Base-by-base conservation (phyloP, 495 filamentous ascomycete species). In the Gamarada debralockiae region DNA sequence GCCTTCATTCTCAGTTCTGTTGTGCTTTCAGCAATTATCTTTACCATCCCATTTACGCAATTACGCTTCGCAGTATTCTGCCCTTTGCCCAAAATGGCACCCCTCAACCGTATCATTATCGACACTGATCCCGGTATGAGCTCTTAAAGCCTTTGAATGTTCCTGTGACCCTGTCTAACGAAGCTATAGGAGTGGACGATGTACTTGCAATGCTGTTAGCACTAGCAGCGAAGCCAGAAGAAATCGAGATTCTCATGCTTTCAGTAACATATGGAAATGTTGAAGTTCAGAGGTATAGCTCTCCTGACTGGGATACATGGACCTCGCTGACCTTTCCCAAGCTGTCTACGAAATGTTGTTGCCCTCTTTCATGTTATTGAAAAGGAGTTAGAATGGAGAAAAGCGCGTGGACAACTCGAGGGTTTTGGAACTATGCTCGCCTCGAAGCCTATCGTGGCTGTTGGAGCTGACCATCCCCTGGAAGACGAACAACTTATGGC, bases 211-310 rank as follows among this genome's bases (percentile, higher is more conserved):
- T 80, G 58, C 73, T 98, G 43, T 80, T 97, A 8, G 92, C 93
- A 6, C 79, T 97, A 47, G 84, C 89, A 14, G 84, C 90, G 17
- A 78, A 75, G n/a, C 76, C 86, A 0, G 86, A 95, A 57, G 92
- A 97, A 56, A 74, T 97, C 15, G 89, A 97, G 63, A 74, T 97
- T 21, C 67, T 87, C n/a, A 73, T 99, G 53, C 82, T 99, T 31
- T 95, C 92, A 0, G 77, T 97, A 38, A 95, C 89, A 0, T 96
- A 91, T 66, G 93, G 93, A 24, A 99, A 99, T 60, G 84, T 96
- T 31, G 81, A 89, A 57, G 81, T 96, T 17, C 79, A 89, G 54
- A 87, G 79, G 85, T 86, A 67, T 59, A 33, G 17, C 6, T 24
- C 3, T 9, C 23, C n/a, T 1, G 5, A 18, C 14, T 18, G 17